Base-by-base conservation (phyloP, 1,284 basidiomycete genomes). In the Ceratobasidium theobromae region DNA sequence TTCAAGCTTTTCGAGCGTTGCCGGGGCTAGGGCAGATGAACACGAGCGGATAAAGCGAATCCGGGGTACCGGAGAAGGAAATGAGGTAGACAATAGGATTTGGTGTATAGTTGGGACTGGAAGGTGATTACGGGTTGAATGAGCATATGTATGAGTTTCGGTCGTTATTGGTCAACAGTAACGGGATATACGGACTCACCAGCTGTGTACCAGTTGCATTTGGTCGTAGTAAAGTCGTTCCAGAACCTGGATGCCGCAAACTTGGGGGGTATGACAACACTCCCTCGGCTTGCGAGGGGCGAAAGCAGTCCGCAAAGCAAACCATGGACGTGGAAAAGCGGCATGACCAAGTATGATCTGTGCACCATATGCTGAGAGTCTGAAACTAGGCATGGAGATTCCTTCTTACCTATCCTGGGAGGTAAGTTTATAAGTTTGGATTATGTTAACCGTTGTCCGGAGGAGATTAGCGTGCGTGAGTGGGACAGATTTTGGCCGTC, bases 261-360 rank as follows among this genome's bases (percentile, higher is more conserved):
- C 57, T 76, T 77, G 40, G 77, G 74, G 51, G 85, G 85, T 73
- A 88, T 82, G 68, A 87, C 83, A 2, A 84, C 79, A 68, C 80
- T 81, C 6, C 84, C 84, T 3, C 83, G 82, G 18, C 83, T 82
- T 43, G 84, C 77, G 4, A 86, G 74, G 1, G 86, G 84, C 6
- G 85, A 82, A 18, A 86, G 78, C 25, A 88, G 77, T 69, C 85
- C 86, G 64, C 84, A 83, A 30, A 86, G 79, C 48, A 87, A 81
- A 35, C 85, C 85, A 60, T 85, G 85, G 18, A 86, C 84, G 71
- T 87, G 86, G 76, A 86, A 87, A 32, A 87, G 79, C 28, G 86
- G 86, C 86, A 87, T 87, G 78, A 87, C 86, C 28, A 81, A 74
- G 70, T 77, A 79, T 9, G 77, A 77, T n/a, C 77, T 72, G 69